Evolutionary conservation across 208 protist genomes (phyloP).

Genomic region (Angomonas deanei): DNA sequence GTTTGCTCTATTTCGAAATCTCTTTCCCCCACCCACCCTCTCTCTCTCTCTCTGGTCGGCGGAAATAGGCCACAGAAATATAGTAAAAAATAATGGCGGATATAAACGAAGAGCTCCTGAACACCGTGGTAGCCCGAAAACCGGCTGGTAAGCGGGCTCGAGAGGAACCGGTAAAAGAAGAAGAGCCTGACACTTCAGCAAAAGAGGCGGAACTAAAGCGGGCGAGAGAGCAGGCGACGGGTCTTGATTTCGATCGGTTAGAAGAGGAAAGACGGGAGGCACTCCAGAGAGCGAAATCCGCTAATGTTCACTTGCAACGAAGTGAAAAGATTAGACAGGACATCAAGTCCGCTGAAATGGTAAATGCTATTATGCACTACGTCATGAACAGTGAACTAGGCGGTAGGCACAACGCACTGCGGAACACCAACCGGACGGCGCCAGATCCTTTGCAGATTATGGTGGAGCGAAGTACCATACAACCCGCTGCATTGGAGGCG

Average conservation of each 20-base stretch:
- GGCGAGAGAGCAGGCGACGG: background rate
- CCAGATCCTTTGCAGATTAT: constrained; percentile 12
- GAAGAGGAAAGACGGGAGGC: background rate
- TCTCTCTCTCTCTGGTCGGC: background rate
- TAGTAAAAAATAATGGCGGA: constrained; percentile 12
- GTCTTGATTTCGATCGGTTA: background rate
- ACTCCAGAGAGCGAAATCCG: background rate
- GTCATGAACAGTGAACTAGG: constrained; percentile 47
- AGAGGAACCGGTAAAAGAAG: background rate
- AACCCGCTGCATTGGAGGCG: constrained; percentile 18
- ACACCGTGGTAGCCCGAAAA: background rate
- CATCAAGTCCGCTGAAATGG: constrained; percentile 24
- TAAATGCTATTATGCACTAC: constrained; percentile 55
- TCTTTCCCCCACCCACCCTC: too few relatives aligned
- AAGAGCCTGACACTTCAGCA: too few relatives aligned
- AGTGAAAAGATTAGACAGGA: background rate
- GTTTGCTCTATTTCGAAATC: too few relatives aligned
- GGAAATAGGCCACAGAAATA: too few relatives aligned
- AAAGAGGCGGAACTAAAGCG: background rate
- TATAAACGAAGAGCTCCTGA: constrained; percentile 11
- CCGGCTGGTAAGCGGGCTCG: background rate
- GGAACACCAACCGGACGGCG: background rate
- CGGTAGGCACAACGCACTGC: constrained; percentile 47
- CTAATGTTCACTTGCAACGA: background rate
- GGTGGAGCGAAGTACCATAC: constrained; percentile 26